Evolutionary conservation across 1,284 basidiomycete species (phyloP), one percentile per base, ranked within the genome.

Genomic region (Cryptococcus sp.): DNA sequence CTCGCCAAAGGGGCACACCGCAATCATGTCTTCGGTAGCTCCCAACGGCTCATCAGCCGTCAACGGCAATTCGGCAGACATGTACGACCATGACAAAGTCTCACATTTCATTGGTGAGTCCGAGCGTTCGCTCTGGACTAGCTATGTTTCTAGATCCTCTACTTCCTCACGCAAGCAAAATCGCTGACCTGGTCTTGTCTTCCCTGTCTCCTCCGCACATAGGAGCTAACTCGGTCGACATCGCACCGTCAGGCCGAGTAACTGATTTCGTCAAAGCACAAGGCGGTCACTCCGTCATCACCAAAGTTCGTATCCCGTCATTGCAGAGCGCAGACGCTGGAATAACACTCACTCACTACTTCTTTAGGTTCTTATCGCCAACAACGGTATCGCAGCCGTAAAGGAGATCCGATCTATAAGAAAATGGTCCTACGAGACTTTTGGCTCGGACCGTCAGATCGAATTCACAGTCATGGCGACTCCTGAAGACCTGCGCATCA

Each of bases 381-480:
- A 96, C 80, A 96, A 96, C 78, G 93, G 93, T 85, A 99, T 99
- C 74, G 96, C 94, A 52, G 96, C 95, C 59, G 96, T 99, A 54
- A 99, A 99, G 80, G 95, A 99, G 81, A 99, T 99, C 73, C 88
- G 96, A 56, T 99, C 96, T 50, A 90, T 99, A 71, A 87, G 96
- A 65, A 95, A 98, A 87, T 99, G 96, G 96, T 93, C 92, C 69
- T 99, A 99, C 82, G 96, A 99, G 81, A 96, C 94, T 0, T 99
- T 99, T 79, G 96, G 96, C 61, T 87, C 88, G 56, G 96, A 99
- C 77, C 89, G 92, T 66, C 91, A 90, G 57, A 86, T 99, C 81
- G 93, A 99, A 78, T 99, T 99, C 82, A 95, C 93, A 47, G 96
- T 98, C 64, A 99, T 99, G 96, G 94, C 96, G 51, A 99, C 96